Evolutionary conservation across 306 rosid genomes (phyloP).

Genomic region (Trifolium dubium): DNA sequence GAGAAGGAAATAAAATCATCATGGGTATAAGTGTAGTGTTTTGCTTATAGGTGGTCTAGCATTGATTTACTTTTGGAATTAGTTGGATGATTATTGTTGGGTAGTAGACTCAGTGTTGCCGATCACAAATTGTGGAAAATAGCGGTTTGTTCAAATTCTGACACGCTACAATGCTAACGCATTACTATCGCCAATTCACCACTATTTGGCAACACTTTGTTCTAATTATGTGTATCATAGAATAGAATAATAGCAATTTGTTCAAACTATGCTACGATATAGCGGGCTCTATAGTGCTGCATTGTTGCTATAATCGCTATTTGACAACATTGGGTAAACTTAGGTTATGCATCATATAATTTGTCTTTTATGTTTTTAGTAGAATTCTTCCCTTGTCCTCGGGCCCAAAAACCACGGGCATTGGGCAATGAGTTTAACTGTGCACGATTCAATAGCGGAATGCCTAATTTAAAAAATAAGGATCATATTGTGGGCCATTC

Average conservation of each 20-base stretch:
- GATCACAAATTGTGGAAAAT: not conserved
- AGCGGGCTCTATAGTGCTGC: not conserved
- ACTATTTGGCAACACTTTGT: not conserved
- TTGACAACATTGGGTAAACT: not conserved
- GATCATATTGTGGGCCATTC: not conserved
- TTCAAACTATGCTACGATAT: not conserved
- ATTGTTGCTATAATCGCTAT: not conserved
- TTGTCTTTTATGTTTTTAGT: constrained; percentile 4
- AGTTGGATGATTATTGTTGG: constrained; percentile 3
- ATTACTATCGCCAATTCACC: too few species aligned
- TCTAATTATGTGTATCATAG: not conserved
- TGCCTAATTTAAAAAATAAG: not conserved
- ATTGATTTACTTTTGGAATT: not conserved
- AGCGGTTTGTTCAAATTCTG: not conserved
- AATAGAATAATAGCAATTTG: not conserved
- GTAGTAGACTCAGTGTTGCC: not conserved
- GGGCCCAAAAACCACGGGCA: not conserved
- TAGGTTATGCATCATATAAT: constrained; percentile 6
- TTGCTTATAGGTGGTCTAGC: not conserved
- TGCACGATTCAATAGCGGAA: not conserved
- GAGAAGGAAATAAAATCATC: not conserved
- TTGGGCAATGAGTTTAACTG: not conserved
- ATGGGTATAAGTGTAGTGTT: not conserved
- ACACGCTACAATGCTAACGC: not conserved
- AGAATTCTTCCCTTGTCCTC: constrained; percentile 11